A percentile compares a stretch with the other conserved stretches of the same genome.
These are phyloP conservation scores for Aspergillus sp. DNA, from an alignment of 2,329 filamentous ascomycete species.

Conservation along the genomic window DNA sequence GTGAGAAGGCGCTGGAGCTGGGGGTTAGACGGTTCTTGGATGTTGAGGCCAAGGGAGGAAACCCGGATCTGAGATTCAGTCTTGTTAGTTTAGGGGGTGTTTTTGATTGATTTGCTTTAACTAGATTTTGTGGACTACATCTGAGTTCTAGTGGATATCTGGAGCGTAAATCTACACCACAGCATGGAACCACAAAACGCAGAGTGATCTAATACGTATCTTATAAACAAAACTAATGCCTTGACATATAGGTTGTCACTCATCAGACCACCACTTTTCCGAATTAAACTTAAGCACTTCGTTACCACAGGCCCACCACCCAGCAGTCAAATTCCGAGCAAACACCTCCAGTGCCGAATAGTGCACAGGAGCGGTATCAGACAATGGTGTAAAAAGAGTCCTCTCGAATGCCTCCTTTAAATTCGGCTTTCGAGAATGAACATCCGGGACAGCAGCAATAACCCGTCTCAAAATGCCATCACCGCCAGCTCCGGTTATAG, in stretches of 20 bases:
- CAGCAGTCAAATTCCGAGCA: conserved; percentile 57
- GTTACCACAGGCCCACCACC: conserved; percentile 64
- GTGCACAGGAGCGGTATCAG: conserved; percentile 1
- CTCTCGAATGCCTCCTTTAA: conserved; percentile 56
- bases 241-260: neutral
- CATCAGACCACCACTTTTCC: conserved; percentile 49
- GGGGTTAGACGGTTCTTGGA: conserved; percentile 64
- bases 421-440: conserved; percentile 66
- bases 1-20: conserved; percentile 70
- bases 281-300: conserved; percentile 63
- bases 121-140: neutral
- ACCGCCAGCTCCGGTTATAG: neutral
- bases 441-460: conserved; percentile 59
- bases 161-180: neutral
- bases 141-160: neutral
- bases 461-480: conserved; percentile 46
- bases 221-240: neutral
- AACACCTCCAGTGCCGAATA: conserved; percentile 62
- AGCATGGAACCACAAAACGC: neutral
- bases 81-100: conserved; percentile 59
- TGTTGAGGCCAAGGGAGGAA: conserved; percentile 57
- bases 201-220: neutral
- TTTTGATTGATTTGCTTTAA: conserved; percentile 49
- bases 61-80: conserved; percentile 61
- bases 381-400: conserved; percentile 35